Evolutionary conservation across 768 basidiomycete genomes (phyloP).

Genomic region (Lenzites betulinus): DNA sequence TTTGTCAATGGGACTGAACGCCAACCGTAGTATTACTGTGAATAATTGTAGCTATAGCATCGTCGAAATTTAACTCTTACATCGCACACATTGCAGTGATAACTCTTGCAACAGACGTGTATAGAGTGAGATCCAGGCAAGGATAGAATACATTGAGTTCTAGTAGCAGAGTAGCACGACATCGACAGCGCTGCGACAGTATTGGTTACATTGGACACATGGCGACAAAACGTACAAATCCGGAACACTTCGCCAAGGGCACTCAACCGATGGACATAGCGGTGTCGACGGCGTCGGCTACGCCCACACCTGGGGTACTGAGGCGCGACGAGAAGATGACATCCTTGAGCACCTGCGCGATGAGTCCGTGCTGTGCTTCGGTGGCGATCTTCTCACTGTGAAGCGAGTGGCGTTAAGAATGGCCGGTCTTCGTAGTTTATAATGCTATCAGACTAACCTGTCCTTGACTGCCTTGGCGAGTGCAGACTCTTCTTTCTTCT

Average conservation of each 20-base stretch:
- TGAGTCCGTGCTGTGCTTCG: conserved; percentile 92
- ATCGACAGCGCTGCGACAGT: conserved; percentile 11
- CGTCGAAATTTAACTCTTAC: background rate
- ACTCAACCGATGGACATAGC: conserved; percentile 39
- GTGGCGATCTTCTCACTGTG: conserved; percentile 82
- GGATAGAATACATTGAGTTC: conserved; percentile 18
- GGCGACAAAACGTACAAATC: conserved; percentile 14
- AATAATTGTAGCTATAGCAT: background rate
- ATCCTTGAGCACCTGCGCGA: conserved; percentile 92
- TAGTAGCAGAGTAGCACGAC: conserved; percentile 9
- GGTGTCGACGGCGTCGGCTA: conserved; percentile 38
- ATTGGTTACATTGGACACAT: conserved; percentile 10
- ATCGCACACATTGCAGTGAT: too few relatives aligned
- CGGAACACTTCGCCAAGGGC: background rate
- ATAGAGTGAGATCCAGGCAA: too few relatives aligned
- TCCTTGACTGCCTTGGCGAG: conserved; percentile 90
- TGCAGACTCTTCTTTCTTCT: conserved; percentile 81
- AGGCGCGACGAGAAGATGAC: conserved; percentile 75
- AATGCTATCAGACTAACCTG: conserved; percentile 50
- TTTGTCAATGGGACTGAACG: too few relatives aligned
- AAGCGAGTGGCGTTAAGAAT: background rate
- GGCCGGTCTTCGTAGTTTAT: background rate
- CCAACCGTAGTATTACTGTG: too few relatives aligned
- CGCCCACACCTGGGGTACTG: conserved; percentile 6
- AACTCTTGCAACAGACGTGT: too few relatives aligned